Percentiles rank a stretch among this genome's conserved stretches.
Evolutionary conservation across 257 asterid genomes (phyloP).

Genomic region (Thymus mandschuricus): DNA sequence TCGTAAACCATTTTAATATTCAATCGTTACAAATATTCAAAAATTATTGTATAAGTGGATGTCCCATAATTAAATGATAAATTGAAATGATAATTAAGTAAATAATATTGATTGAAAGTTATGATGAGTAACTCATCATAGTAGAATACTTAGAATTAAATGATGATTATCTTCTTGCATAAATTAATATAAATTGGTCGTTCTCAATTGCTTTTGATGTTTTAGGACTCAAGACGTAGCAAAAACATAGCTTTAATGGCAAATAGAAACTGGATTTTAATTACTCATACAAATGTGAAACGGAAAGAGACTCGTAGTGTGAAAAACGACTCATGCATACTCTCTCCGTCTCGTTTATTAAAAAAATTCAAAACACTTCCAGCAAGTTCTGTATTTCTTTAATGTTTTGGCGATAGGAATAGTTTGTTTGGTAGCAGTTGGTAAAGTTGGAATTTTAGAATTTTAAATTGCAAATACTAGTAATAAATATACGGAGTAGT

Average conservation of each 20-base stretch:
- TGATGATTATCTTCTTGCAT: too few relatives aligned
- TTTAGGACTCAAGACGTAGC: background rate
- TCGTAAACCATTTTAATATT: too few relatives aligned
- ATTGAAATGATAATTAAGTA: too few relatives aligned
- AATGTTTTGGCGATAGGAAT: slow-evolving; percentile 23
- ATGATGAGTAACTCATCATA: background rate
- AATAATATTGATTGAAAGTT: background rate
- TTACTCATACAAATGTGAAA: background rate
- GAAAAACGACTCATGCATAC: too few relatives aligned
- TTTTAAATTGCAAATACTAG: slow-evolving; percentile 23
- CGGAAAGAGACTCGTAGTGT: background rate
- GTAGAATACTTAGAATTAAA: too few relatives aligned
- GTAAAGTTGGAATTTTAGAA: slow-evolving; percentile 22
- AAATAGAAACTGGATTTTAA: background rate
- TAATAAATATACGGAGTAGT: too few relatives aligned
- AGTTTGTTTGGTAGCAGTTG: slow-evolving; percentile 34
- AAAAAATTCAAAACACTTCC: background rate
- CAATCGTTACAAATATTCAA: too few relatives aligned
- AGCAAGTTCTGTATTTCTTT: slow-evolving; percentile 23
- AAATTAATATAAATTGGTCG: background rate
- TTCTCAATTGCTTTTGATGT: background rate
- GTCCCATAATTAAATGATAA: too few relatives aligned
- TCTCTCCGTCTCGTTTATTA: too few relatives aligned
- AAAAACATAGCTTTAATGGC: background rate
- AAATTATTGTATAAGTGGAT: too few relatives aligned